Conservation (phyloP, 148 eudicot genomes). For the Rhododendron simsii region DNA sequence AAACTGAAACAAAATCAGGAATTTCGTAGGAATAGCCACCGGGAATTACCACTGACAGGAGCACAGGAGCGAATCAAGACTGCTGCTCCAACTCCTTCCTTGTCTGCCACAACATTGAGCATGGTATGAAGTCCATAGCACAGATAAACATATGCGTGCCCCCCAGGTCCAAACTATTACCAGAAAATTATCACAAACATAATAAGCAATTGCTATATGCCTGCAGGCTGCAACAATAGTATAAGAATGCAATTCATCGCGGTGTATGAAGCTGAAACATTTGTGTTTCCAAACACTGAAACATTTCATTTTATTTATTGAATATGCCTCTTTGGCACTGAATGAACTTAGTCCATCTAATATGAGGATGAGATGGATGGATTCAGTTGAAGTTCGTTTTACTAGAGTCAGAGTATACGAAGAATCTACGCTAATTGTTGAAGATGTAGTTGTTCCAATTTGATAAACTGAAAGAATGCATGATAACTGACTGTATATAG, state of each 20-base stretch:
- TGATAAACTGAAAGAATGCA: neutral
- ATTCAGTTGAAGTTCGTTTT: neutral
- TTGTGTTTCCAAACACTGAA: neutral
- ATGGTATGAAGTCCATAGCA: conserved; percentile 89
- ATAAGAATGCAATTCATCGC: neutral
- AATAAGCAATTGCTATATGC: neutral
- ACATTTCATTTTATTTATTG: neutral
- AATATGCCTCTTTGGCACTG: neutral
- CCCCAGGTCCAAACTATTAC: conserved; percentile 87
- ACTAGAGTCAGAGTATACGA: neutral
- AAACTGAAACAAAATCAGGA: neutral
- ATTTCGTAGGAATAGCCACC: neutral
- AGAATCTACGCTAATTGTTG: neutral
- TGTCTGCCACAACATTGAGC: conserved; percentile 95
- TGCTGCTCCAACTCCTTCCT: conserved; percentile 85
- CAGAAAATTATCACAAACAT: conserved; percentile 8
- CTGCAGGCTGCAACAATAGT: neutral
- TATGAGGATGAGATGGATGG: neutral
- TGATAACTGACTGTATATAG: neutral
- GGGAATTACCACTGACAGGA: conserved; percentile 68
- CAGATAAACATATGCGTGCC: conserved; percentile 91
- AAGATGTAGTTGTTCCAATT: neutral
- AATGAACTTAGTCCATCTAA: neutral
- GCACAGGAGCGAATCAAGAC: conserved; percentile 92
- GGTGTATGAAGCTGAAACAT: neutral